These are phyloP conservation scores for Candida tallmaniae DNA, from an alignment of 805 yeast genomes.

Conservation along the genomic window DNA sequence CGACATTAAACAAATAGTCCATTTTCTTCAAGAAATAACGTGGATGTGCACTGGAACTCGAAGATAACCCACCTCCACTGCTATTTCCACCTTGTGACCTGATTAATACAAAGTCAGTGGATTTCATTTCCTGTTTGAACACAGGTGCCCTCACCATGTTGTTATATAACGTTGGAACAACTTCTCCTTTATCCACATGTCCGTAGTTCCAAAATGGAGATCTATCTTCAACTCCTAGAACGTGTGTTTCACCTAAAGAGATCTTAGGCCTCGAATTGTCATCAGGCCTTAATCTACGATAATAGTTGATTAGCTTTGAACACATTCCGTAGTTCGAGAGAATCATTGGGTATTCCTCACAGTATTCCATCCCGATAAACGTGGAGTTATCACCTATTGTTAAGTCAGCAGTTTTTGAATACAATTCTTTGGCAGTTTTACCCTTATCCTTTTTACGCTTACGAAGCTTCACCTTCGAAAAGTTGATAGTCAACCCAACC, in stretches of 20 bases:
- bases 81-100: conserved; percentile 64
- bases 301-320: conserved; percentile 85
- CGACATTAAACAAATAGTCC: conserved; percentile 77
- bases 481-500: conserved; percentile 72
- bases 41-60: conserved; percentile 49
- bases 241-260: conserved; percentile 90
- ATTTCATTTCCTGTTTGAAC: conserved; percentile 73
- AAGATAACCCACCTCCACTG: conserved; percentile 33
- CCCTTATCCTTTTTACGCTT: conserved; percentile 90
- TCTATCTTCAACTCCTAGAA: conserved; percentile 91
- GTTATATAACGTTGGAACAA: conserved; percentile 91
- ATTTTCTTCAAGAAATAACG: conserved; percentile 65
- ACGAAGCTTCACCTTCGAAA: conserved; percentile 69
- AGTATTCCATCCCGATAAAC: conserved; percentile 76
- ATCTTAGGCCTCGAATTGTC: conserved; percentile 85
- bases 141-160: conserved; percentile 90
- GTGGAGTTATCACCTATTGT: conserved; percentile 81
- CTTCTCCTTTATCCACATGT: conserved; percentile 88
- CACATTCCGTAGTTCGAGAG: conserved; percentile 95
- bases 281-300: conserved; percentile 75
- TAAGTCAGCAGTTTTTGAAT: conserved; percentile 66
- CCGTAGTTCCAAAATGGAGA: conserved; percentile 99
- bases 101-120: conserved; percentile 78
- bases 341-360: conserved; percentile 82
- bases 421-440: conserved; percentile 69